phyloP scores from a whole-genome alignment of 345 rosid genomes.

The Draba incana region DNA sequence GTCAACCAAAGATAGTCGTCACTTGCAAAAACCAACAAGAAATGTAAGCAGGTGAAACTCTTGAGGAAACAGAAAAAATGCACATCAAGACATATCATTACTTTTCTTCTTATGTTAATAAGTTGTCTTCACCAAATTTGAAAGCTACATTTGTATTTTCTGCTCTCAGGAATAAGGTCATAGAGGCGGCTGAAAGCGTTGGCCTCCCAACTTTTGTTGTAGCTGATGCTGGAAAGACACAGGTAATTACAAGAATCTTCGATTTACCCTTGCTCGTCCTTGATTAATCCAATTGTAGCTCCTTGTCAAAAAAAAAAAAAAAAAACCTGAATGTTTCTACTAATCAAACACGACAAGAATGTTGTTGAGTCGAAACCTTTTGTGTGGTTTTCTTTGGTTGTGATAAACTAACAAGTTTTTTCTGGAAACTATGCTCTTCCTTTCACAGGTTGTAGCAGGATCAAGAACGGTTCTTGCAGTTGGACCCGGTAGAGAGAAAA shows the following conservation, averaged over 20 bases:
- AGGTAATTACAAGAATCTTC: slow-evolving; percentile 46
- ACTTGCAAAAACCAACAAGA: slow-evolving; percentile 84
- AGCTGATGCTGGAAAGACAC: slow-evolving; percentile 96
- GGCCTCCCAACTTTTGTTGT: slow-evolving; percentile 92
- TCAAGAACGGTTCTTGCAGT: slow-evolving; percentile 87
- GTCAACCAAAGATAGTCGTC: slow-evolving; percentile 90
- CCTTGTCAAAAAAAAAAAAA: not conserved
- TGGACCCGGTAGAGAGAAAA: slow-evolving; percentile 69
- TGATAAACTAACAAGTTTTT: not conserved
- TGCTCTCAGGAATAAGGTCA: slow-evolving; percentile 64
- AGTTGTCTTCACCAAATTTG: slow-evolving; percentile 16
- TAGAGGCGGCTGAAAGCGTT: slow-evolving; percentile 75
- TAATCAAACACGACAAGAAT: slow-evolving; percentile 1
- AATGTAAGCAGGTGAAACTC: slow-evolving; percentile 72
- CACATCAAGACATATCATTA: slow-evolving; percentile 15
- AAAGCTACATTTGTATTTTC: slow-evolving; percentile 10
- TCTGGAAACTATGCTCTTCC: slow-evolving; percentile 18
- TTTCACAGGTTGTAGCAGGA: slow-evolving; percentile 74
- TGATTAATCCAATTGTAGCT: not conserved
- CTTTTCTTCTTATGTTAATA: slow-evolving; percentile 8
- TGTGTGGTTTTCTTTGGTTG: not conserved
- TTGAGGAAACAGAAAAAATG: slow-evolving; percentile 22
- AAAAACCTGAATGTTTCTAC: slow-evolving; percentile 14
- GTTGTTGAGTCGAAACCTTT: not conserved
- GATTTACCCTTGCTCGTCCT: not conserved